Conservation (phyloP, 345 rosid genomes). For the Combretum micranthum region DNA sequence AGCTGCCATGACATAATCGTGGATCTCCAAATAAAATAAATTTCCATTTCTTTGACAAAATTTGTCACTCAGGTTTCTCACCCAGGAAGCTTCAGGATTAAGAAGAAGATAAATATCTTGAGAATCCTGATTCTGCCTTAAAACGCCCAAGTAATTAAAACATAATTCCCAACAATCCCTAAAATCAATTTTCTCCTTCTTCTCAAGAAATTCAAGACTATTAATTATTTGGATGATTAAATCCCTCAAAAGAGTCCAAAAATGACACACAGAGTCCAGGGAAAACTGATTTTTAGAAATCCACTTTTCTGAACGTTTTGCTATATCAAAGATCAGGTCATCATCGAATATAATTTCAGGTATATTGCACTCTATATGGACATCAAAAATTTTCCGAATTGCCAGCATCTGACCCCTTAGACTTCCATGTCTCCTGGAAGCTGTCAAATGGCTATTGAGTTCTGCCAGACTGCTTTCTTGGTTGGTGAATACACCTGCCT, state of each 20-base stretch:
- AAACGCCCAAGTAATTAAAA: conserved; percentile 38
- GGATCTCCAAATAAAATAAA: conserved; percentile 11
- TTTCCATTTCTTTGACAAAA: background rate
- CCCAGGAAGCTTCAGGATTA: conserved; percentile 31
- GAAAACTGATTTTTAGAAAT: conserved; percentile 13
- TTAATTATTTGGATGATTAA: conserved; percentile 16
- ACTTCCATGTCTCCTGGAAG: conserved; percentile 20
- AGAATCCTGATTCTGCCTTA: conserved; percentile 10
- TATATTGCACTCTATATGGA: conserved; percentile 11
- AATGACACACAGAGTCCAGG: conserved; percentile 26
- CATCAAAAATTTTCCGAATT: conserved; percentile 32
- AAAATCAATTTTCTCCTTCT: background rate
- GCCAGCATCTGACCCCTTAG: conserved; percentile 29
- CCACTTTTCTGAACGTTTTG: conserved; percentile 9
- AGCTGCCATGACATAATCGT: conserved; percentile 25
- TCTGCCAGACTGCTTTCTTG: conserved; percentile 9
- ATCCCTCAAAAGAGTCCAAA: conserved; percentile 43
- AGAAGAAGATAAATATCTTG: conserved; percentile 20
- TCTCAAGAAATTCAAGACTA: conserved; percentile 10
- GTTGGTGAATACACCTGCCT: conserved; percentile 20
- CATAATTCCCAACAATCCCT: conserved; percentile 28
- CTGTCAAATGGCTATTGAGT: conserved; percentile 22
- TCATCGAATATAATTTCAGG: conserved; percentile 23
- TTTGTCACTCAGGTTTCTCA: conserved; percentile 6
- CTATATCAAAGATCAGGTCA: conserved; percentile 16